Base-by-base conservation (phyloP, 345 rosid species). In the Gossypium mustelinum region DNA sequence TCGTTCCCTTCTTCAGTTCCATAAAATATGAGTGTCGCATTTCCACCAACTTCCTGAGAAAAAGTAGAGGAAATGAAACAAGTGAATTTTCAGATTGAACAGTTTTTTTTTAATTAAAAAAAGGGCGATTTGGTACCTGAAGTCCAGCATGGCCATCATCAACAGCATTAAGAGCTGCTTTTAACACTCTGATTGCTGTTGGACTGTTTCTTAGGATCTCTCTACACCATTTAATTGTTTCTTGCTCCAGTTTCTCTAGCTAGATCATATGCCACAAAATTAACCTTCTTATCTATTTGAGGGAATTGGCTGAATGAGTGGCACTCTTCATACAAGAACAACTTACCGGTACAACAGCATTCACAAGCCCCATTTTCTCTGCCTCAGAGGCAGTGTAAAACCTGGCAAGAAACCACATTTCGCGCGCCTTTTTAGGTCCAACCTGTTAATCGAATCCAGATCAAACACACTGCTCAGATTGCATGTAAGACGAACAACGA, bases 131-230 rank as follows among this genome's bases (percentile, higher is more conserved):
- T 3, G 22, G 41, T 80, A 92, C 97, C 94, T 89, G 97, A 73
- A 92, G 94, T 77, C 97, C 95, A 1, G 98, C 94, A 63, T 92
- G 97, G 34, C 97, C 98, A 61, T 94, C 97, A 58, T 92, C 98
- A 0, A 86, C 97, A 27, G 98, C 97, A 85, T 91, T 94, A 39
- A 92, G 91, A 76, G 98, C 86, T 66, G 98, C 86, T 80, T 94
- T 94, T 39, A 92, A 94, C 57, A 94, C 90, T 64, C 98, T 86
- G 74, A 92, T 83, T 1, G 99, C 99, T 2, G 97, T 92, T 17
- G 99, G 98, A 76, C 98, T 95, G 73, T 95, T 94, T 69, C 92
- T 81, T 68, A 92, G 82, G 75, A 92, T 90, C 82, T 95, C 92
- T 81, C 98, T 84, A 48, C 98, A 92, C 98, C 97, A 95, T 80